Percentiles rank a stretch among this genome's conserved stretches.
Conservation (phyloP, 768 basidiomycete species). For the Boletus rubroflammeus region DNA sequence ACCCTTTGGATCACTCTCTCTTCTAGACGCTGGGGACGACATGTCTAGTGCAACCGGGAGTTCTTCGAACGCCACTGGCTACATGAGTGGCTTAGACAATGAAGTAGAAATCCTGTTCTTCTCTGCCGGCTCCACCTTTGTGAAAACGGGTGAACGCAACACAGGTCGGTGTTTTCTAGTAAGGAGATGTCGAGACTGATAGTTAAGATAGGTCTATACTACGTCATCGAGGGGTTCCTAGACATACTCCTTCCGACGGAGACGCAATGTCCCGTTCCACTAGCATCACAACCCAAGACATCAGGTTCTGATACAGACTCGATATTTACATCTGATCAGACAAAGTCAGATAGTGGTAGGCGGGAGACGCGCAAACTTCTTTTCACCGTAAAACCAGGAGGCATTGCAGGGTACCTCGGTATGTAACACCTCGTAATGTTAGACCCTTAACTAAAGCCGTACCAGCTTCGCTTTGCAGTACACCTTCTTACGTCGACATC, state of each 20-base stretch:
- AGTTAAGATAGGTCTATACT: constrained; percentile 65
- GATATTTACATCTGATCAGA: constrained; percentile 32
- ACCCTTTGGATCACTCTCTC: constrained; percentile 70
- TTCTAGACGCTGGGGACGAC: constrained; percentile 71
- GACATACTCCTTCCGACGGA: constrained; percentile 75
- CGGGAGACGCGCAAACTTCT: constrained; percentile 59
- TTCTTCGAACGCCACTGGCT: constrained; percentile 47
- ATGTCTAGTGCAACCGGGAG: constrained; percentile 60
- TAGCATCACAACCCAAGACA: constrained; percentile 17
- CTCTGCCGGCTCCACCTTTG: constrained; percentile 79
- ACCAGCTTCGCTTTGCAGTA: constrained; percentile 82
- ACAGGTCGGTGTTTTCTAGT: constrained; percentile 50
- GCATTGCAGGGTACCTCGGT: constrained; percentile 96
- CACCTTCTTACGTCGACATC: constrained; percentile 95
- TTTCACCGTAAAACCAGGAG: constrained; percentile 95
- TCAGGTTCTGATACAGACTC: constrained; percentile 36
- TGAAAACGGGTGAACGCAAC: constrained; percentile 85
- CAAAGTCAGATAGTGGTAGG: constrained; percentile 28
- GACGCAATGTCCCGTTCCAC: neutral
- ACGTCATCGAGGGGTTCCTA: constrained; percentile 93
- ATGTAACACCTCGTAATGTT: constrained; percentile 11
- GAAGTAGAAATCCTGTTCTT: constrained; percentile 96
- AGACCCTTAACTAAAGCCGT: neutral
- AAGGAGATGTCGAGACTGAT: neutral
- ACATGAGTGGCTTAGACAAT: constrained; percentile 86